A percentile compares a stretch with the other conserved stretches of the same genome.
Conservation (phyloP, 805 yeast genomes). For the Saccharomycopsis olivae region DNA sequence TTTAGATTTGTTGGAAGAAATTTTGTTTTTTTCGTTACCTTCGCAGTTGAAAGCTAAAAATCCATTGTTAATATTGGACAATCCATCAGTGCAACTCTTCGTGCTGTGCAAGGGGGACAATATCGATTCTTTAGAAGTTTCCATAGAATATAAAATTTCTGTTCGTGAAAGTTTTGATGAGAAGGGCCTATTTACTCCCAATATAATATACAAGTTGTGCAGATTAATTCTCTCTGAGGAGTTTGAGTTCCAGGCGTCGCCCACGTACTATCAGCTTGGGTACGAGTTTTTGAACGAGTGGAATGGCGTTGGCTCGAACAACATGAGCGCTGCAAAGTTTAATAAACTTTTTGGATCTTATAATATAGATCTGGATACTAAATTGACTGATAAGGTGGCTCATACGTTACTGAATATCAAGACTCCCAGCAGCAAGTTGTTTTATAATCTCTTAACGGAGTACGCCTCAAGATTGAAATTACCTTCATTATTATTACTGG, state of each 20-base stretch:
- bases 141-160: background rate
- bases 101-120: too few relatives aligned
- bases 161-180: background rate
- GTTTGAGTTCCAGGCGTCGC: background rate
- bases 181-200: background rate
- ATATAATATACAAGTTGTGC: background rate
- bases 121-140: too few relatives aligned
- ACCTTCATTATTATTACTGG: background rate
- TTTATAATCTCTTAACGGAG: slow-evolving; percentile 16
- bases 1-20: too few relatives aligned
- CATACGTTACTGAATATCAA: slow-evolving; percentile 6
- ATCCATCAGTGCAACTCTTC: too few relatives aligned
- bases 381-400: slow-evolving; percentile 1
- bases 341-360: background rate
- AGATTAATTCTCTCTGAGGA: background rate
- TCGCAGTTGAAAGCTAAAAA: too few relatives aligned
- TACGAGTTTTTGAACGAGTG: slow-evolving; percentile 14
- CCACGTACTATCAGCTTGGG: slow-evolving; percentile 16
- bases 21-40: too few relatives aligned
- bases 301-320: slow-evolving; percentile 6
- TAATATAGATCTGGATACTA: background rate
- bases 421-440: slow-evolving; percentile 14
- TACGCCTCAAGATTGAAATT: slow-evolving; percentile 9
- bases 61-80: too few relatives aligned
- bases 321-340: background rate